phyloP scores from a whole-genome alignment of 495 filamentous ascomycete genomes.

The Annulohypoxylon moriforme region DNA sequence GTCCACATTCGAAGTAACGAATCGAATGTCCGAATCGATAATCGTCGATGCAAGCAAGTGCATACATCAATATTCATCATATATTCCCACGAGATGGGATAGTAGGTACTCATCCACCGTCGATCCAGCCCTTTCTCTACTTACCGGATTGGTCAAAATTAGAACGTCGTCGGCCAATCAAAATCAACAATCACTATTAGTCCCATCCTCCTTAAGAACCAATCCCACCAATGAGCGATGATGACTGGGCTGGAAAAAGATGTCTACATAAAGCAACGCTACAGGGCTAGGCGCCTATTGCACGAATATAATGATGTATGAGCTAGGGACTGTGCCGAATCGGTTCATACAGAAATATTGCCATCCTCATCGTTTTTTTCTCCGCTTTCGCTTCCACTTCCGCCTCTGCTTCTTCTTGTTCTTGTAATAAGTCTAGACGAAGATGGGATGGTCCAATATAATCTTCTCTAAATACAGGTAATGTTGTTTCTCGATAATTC shows the following conservation, averaged over 20 bases:
- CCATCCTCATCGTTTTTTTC: too few relatives aligned
- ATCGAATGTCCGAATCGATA: too few relatives aligned
- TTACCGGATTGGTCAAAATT: constrained; percentile 37
- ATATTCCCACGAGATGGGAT: neutral
- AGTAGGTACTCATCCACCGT: neutral
- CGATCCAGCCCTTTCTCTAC: neutral
- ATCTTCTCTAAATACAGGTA: too few relatives aligned
- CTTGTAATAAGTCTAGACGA: too few relatives aligned
- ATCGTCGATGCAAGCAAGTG: neutral
- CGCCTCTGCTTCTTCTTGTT: too few relatives aligned
- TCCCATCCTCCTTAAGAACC: neutral
- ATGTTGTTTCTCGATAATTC: too few relatives aligned
- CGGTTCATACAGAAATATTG: too few relatives aligned
- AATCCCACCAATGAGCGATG: constrained; percentile 6
- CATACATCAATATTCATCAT: constrained; percentile 16
- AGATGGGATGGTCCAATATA: too few relatives aligned
- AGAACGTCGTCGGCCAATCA: constrained; percentile 20
- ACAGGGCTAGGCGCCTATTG: constrained; percentile 31
- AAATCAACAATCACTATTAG: constrained; percentile 4
- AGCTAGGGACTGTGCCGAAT: too few relatives aligned
- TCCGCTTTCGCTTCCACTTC: too few relatives aligned
- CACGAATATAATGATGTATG: neutral
- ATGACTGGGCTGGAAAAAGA: too few relatives aligned
- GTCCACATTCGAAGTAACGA: constrained; percentile 21
- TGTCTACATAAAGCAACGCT: too few relatives aligned